Evolutionary conservation across 2,329 filamentous ascomycete species (phyloP).

Genomic region (Colletotrichum tanaceti): DNA sequence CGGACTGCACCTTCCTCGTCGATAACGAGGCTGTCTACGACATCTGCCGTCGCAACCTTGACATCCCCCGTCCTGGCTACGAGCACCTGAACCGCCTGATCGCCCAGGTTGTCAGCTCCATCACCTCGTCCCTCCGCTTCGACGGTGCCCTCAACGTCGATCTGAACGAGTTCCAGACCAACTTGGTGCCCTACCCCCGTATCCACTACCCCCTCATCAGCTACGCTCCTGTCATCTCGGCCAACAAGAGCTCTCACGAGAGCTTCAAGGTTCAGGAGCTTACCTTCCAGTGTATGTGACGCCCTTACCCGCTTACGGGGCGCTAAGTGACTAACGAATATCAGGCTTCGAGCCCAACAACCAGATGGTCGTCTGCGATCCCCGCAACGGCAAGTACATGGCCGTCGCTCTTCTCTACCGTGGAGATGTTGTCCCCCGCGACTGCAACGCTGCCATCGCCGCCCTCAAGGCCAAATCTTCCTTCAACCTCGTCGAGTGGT

Average conservation of each 20-base stretch:
- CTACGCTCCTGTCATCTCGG: slow-evolving; percentile 78
- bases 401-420: slow-evolving; percentile 78
- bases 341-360: slow-evolving; percentile 81
- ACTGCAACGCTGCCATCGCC: slow-evolving; percentile 75
- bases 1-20: slow-evolving; percentile 82
- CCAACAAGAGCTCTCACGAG: slow-evolving; percentile 83
- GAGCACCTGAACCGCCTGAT: slow-evolving; percentile 80
- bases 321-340: slow-evolving; percentile 43
- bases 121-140: slow-evolving; percentile 78
- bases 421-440: slow-evolving; percentile 76
- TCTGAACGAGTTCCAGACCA: slow-evolving; percentile 82
- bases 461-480: slow-evolving; percentile 77
- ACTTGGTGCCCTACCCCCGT: slow-evolving; percentile 78
- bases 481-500: slow-evolving; percentile 81
- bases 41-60: slow-evolving; percentile 78
- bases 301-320: background rate
- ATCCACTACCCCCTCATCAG: slow-evolving; percentile 81
- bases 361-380: slow-evolving; percentile 82
- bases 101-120: slow-evolving; percentile 79
- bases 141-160: slow-evolving; percentile 80
- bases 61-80: slow-evolving; percentile 75
- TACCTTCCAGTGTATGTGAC: slow-evolving; percentile 75
- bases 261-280: slow-evolving; percentile 87
- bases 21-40: slow-evolving; percentile 82
- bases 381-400: slow-evolving; percentile 82